Base-by-base conservation (phyloP, 352 stramenopile genomes). In the Globisporangium parvum region DNA sequence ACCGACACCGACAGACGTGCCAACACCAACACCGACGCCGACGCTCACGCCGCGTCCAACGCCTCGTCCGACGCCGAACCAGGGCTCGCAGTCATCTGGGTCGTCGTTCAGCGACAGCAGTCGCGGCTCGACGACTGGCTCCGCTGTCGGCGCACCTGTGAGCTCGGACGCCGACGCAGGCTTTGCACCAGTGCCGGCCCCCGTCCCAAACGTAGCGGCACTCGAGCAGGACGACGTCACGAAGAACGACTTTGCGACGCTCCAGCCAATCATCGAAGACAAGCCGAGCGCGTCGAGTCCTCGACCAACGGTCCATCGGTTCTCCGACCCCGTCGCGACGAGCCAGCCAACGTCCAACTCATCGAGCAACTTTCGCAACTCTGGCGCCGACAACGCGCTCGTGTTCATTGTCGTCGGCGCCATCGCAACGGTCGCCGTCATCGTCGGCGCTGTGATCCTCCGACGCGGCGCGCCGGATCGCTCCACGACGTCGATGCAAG, bases 381-480 rank as follows among this genome's bases (percentile, higher is more conserved):
- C 42, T 1, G 23, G 57, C n/a, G 53, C 14, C 37, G 60, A 52
- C 35, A 66, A 66, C 39, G 54, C 49, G 17, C 47, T 59, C 49
- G 55, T 63, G 54, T 63, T 63, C 37, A 50, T 63, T 23, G 48
- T 63, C 17, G 60, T 66, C 17, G 55, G 60, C 5, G 54, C 40
- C 9, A 28, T 51, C 17, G 33, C 48, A 37, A 18, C n/a, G 11
- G 21, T 53, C 17, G 60, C 60, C 0, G 42, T 66, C 18, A 33
- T 49, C 15, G 24, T 66, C 18, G 60, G 54, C 23, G 60, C 55
- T 11, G 41, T 59, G 49, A 62, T 66, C 14, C 26, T 66, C 18
- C 49, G 48, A 17, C 26, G 48, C 21, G 53, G 47, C 12, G 23
- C 15, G 11, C 41, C 57, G 18, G 28, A 47, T 18, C 57, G 57